A percentile compares a stretch with the other conserved stretches of the same genome.
phyloP scores from a whole-genome alignment of 495 filamentous ascomycete genomes.

The Pseudomonodictys pantanalensis region DNA sequence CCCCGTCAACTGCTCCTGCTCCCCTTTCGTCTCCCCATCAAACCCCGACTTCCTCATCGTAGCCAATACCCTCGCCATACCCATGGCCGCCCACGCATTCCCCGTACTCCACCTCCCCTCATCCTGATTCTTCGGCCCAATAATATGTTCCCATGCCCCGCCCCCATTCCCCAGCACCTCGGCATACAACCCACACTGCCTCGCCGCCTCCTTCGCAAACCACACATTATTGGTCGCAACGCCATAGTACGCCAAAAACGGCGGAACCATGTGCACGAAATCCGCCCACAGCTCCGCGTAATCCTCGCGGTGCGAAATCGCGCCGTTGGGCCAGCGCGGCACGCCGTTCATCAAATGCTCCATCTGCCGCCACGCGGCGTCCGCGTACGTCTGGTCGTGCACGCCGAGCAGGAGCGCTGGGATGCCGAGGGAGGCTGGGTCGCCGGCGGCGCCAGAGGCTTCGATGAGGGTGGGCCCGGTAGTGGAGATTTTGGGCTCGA shows the following conservation, averaged over 20 bases:
- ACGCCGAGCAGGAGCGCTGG: slow-evolving; percentile 48
- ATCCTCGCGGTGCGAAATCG: slow-evolving; percentile 50
- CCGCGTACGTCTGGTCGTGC: slow-evolving; percentile 38
- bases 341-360: slow-evolving; percentile 46
- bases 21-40: slow-evolving; percentile 33
- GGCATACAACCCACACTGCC: slow-evolving; percentile 46
- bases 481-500: slow-evolving; percentile 28
- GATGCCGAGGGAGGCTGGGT: slow-evolving; percentile 50
- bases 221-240: slow-evolving; percentile 41
- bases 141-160: slow-evolving; percentile 51
- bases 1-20: slow-evolving; percentile 38
- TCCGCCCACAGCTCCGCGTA: slow-evolving; percentile 52
- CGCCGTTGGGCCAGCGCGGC: slow-evolving; percentile 49
- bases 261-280: slow-evolving; percentile 53
- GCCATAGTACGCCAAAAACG: slow-evolving; percentile 53
- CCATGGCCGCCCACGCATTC: slow-evolving; percentile 53
- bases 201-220: slow-evolving; percentile 41
- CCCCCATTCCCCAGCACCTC: slow-evolving; percentile 40
- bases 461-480: no score
- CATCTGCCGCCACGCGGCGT: slow-evolving; percentile 30
- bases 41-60: slow-evolving; percentile 45
- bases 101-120: slow-evolving; percentile 51
- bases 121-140: slow-evolving; percentile 47
- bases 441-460: slow-evolving; percentile 33
- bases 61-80: slow-evolving; percentile 50